Conservation (phyloP, 176 grass and related monocot genomes). For the Aegilops speltoides region DNA sequence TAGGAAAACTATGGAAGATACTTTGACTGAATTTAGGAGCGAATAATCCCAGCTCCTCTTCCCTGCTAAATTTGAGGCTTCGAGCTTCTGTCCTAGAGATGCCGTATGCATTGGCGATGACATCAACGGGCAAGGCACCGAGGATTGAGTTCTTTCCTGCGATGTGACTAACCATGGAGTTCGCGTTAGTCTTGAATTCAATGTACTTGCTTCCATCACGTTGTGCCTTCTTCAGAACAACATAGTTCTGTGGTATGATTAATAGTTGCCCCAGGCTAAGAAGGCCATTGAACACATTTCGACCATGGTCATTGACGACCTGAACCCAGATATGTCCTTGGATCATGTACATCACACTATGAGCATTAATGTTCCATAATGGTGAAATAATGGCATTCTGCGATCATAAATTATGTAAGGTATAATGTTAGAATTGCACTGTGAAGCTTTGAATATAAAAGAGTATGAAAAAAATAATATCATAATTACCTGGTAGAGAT, state of each 20-base stretch:
- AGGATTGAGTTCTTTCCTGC: constrained; percentile 21
- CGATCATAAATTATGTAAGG: background rate
- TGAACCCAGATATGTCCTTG: constrained; percentile 17
- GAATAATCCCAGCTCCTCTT: background rate
- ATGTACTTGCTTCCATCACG: background rate
- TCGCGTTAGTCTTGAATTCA: background rate
- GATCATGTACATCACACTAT: constrained; percentile 42
- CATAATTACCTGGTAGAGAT: constrained; percentile 26
- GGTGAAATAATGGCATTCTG: constrained; percentile 28
- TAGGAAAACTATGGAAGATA: background rate
- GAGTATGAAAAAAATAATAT: background rate
- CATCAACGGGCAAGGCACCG: constrained; percentile 17
- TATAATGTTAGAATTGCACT: background rate
- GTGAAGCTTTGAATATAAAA: background rate
- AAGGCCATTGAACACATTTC: background rate
- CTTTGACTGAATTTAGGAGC: background rate
- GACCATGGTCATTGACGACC: constrained; percentile 20
- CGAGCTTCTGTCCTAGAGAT: background rate
- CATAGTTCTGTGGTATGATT: background rate
- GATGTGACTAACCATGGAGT: background rate
- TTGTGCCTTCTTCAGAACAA: background rate
- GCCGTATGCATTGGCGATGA: background rate
- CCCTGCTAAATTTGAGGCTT: background rate
- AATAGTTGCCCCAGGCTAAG: background rate
- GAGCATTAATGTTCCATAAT: constrained; percentile 44